Percentiles rank a stretch among this genome's conserved stretches.
These are phyloP conservation scores for Umbelopsis sp. DNA, from an alignment of 371 early-diverging fungal species.

Conservation along the genomic window DNA sequence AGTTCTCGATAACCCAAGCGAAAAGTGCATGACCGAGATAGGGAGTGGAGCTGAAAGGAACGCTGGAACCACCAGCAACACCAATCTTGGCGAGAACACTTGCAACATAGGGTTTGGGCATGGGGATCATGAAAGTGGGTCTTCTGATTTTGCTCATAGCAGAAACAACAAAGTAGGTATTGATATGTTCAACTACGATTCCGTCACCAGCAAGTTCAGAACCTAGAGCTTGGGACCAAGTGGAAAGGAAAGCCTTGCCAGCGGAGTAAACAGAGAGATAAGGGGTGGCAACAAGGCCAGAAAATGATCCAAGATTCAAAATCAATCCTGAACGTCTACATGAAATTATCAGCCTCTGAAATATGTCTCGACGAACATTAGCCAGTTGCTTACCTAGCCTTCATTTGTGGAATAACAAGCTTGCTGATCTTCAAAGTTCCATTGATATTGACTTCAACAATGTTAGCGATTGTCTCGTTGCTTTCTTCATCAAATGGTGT, in stretches of 20 bases:
- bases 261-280: slow-evolving; percentile 92
- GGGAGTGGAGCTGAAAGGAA: slow-evolving; percentile 77
- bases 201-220: slow-evolving; percentile 78
- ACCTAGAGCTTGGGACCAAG: slow-evolving; percentile 89
- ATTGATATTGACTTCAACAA: slow-evolving; percentile 89
- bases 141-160: slow-evolving; percentile 93
- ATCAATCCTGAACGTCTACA: slow-evolving; percentile 82
- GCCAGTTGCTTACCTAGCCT: slow-evolving; percentile 35
- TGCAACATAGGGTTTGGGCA: slow-evolving; percentile 80
- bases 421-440: slow-evolving; percentile 86
- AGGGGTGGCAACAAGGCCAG: slow-evolving; percentile 88
- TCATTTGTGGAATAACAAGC: slow-evolving; percentile 81
- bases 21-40: slow-evolving; percentile 82
- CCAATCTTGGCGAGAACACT: slow-evolving; percentile 79
- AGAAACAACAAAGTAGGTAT: slow-evolving; percentile 91
- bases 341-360: slow-evolving; percentile 12
- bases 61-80: slow-evolving; percentile 69
- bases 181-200: slow-evolving; percentile 88
- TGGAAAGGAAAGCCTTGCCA: slow-evolving; percentile 91
- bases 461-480: slow-evolving; percentile 65
- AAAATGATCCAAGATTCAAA: slow-evolving; percentile 93
- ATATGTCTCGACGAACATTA: background rate
- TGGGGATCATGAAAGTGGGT: slow-evolving; percentile 78
- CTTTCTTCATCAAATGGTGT: slow-evolving; percentile 81
- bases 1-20: slow-evolving; percentile 74